Base-by-base conservation (phyloP, 306 rosid genomes). In the Sphenostylis stenocarpa region DNA sequence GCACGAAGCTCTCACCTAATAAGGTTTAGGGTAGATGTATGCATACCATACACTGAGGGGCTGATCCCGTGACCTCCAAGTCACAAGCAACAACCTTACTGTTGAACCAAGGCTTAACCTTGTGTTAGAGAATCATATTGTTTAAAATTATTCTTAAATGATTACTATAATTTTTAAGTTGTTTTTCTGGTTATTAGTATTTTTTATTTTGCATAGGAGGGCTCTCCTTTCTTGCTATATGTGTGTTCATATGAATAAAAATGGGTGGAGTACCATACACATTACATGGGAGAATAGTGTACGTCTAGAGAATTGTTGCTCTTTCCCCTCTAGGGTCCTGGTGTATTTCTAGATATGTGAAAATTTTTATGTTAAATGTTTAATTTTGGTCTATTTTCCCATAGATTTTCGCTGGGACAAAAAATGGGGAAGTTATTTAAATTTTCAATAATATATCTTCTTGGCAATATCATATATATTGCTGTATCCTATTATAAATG, bases 381-480 rank as follows among this genome's bases (percentile, higher is more conserved):
- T 28, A 7, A 20, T 41, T 28, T 26, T 63, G 64, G 29, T 63
- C 6, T 19, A 20, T 28, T 41, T 4, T 62, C 31, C 23, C 63
- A 41, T 73, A 31, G 29, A 43, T 44, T 34, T 45, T 49, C 24
- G 4, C 26, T 20, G 3, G 49, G 62, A 45, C 58, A 41, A 43
- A 43, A 47, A 44, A 63, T 44, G 84, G 67, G 60, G 43, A 11
- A 56, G 61, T 33, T 80, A 44, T 73, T 72, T 67, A 47, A 45
- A 66, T 11, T 67, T 67, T 19, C n/a, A 57, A 45, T 23, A 14
- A 36, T 66, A 19, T 57, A 65, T 38, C 7, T 1, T 51, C 7
- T 65, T 72, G 44, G 58, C 55, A 57, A 67, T 41, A 57, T 55
- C 48, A 16, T 45, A 21, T 66, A 4, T 39, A 17, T 39, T 67